These are phyloP conservation scores for Nitzschia sp. DNA, from an alignment of 108 stramenopile genomes.

Conservation along the genomic window DNA sequence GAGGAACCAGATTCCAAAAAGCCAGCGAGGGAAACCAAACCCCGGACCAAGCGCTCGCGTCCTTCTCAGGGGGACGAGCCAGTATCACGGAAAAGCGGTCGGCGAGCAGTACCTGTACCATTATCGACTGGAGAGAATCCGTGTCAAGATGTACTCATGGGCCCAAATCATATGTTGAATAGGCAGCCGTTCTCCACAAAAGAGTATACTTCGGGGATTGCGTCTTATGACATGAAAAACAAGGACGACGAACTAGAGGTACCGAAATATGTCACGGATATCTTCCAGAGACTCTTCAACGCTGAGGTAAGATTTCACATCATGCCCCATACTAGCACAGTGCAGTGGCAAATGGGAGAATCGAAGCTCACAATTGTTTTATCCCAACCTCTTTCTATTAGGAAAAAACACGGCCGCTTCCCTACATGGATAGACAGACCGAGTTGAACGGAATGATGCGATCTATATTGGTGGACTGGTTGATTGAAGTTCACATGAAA, in stretches of 20 bases:
- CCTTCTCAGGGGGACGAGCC: not conserved
- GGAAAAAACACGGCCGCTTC: constrained; percentile 7
- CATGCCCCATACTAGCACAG: no score
- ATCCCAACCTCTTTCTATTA: constrained; percentile 8
- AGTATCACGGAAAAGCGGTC: not conserved
- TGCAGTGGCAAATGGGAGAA: no score
- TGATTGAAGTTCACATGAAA: constrained; percentile 98
- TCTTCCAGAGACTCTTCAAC: constrained; percentile 74
- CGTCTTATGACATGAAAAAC: constrained; percentile 31
- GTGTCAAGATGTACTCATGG: constrained; percentile 11
- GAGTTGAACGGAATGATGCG: constrained; percentile 96
- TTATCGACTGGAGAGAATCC: not conserved
- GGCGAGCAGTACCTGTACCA: not conserved
- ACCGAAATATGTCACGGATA: constrained; percentile 78
- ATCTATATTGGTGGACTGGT: constrained; percentile 97
- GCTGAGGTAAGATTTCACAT: constrained; percentile 58
- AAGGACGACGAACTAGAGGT: constrained; percentile 32
- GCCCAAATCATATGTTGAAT: constrained; percentile 6
- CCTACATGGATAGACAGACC: constrained; percentile 88
- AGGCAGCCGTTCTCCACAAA: constrained; percentile 34
- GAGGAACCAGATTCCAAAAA: not conserved
- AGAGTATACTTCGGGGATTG: constrained; percentile 34
- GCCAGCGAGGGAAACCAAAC: not conserved
- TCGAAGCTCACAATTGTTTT: no score
- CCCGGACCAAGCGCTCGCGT: not conserved